phyloP scores from a whole-genome alignment of 2,329 filamentous ascomycete species.

The Colletotrichum orbiculare region DNA sequence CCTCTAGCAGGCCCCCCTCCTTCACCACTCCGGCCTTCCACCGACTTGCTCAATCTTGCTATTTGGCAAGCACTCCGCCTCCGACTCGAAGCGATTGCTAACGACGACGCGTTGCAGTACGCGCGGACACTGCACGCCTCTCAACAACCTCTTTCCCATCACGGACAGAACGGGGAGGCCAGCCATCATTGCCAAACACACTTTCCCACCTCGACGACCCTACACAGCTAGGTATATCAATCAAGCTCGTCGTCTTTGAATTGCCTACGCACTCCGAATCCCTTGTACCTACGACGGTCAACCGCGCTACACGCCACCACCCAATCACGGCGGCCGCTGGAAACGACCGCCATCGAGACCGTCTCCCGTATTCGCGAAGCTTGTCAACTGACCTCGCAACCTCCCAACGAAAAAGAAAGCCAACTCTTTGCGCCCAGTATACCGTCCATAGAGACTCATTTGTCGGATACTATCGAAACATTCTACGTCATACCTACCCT shows the following conservation, averaged over 20 bases:
- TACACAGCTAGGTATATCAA: conserved; percentile 22
- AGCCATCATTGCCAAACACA: conserved; percentile 18
- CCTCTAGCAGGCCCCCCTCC: conserved; percentile 13
- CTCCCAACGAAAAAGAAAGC: neutral
- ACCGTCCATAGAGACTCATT: neutral
- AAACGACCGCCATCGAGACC: conserved; percentile 17
- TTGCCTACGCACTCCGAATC: conserved; percentile 13
- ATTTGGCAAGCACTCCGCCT: neutral
- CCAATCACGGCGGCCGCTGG: conserved; percentile 15
- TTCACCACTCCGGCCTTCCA: neutral
- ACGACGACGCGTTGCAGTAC: conserved; percentile 33
- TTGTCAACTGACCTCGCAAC: conserved; percentile 29
- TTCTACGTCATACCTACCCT: conserved; percentile 16
- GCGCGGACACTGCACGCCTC: conserved; percentile 32
- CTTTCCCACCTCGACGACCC: neutral
- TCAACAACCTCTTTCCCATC: conserved; percentile 5
- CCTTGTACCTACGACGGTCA: conserved; percentile 10
- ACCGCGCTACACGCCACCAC: conserved; percentile 20
- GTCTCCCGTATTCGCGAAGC: neutral
- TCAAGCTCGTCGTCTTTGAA: conserved; percentile 22
- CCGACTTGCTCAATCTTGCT: neutral
- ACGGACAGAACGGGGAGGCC: conserved; percentile 24
- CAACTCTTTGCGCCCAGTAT: conserved; percentile 2
- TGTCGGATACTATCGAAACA: neutral
- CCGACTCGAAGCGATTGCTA: conserved; percentile 9